Evolutionary conservation across 2,329 filamentous ascomycete species (phyloP), one percentile per base, ranked within the genome.

Genomic region (Neonectria magnoliae): DNA sequence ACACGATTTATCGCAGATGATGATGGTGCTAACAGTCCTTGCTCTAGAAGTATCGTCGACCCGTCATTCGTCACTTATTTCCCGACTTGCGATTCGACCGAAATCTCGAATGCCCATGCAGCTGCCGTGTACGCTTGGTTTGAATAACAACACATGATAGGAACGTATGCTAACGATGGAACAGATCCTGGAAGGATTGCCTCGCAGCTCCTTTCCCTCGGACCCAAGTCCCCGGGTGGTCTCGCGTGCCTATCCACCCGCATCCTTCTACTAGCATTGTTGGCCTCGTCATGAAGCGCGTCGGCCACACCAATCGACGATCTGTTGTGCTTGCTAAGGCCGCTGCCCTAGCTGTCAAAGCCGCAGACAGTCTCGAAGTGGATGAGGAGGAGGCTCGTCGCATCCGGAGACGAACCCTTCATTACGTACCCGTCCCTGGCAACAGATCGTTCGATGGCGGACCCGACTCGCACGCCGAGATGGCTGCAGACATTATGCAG

Each of bases 231-330:
- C 76, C 74, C 29, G 76, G 77, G 11, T 79, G 76, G 76, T 68
- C 70, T 48, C 77, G 77, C 38, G 68, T 79, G 55, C 70, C 64
- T 48, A 76, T 68, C 61, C 74, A 55, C 50, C 70, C 61, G n/a
- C 71, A 73, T 47, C 38, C 71, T 13, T 68, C 68, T n/a, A 71
- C 70, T 50, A 64, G 63, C 51, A 67, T 70, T 45, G 67, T 50
- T 16, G 68, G 76, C 31, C 70, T 61, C 36, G 74, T 79, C 57
- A 79, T 79, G 77, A 78, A 78, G 72, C 75, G 77, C 53, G 71
- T 78, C 3, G 69, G 69, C 6, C 52, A 71, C 4, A 59, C 31
- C 59, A 62, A 31, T 20, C 50, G 65, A 5, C 48, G 55, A 16
- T 38, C 57, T 22, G 51, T 25, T 41, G 33, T 38, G 5, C 31